Percentiles rank a stretch among this genome's conserved stretches.
phyloP scores from a whole-genome alignment of 306 rosid genomes.

The Rosa chinensis region DNA sequence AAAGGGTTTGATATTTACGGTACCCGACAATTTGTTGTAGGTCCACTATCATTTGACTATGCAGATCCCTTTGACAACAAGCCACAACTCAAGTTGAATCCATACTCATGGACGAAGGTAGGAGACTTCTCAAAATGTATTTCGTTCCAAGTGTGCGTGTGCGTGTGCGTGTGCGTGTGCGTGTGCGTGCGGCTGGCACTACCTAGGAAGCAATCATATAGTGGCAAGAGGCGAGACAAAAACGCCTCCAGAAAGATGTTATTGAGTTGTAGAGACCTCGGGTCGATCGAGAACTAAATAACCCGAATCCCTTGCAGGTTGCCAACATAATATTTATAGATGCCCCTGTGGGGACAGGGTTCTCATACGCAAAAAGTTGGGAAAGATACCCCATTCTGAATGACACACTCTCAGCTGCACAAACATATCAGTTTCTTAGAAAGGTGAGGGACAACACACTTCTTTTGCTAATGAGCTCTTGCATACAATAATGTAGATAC shows the following conservation, averaged over 20 bases:
- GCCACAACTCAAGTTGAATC: slow-evolving; percentile 13
- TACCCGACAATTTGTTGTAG: background rate
- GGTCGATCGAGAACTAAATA: no score
- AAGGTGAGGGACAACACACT: background rate
- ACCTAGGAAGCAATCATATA: no score
- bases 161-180: background rate
- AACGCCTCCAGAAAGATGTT: background rate
- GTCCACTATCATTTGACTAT: background rate
- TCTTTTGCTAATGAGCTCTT: no score
- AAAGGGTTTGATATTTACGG: no score
- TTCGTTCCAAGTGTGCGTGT: background rate
- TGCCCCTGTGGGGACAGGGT: slow-evolving; percentile 20
- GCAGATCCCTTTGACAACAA: background rate
- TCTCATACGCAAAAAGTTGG: slow-evolving; percentile 14
- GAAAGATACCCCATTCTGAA: background rate
- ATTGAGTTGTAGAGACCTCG: no score
- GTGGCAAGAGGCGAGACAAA: no score
- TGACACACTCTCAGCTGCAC: background rate
- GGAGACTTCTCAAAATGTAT: background rate
- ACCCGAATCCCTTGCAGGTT: background rate
- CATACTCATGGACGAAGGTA: slow-evolving; percentile 22
- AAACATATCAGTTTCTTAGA: slow-evolving; percentile 2
- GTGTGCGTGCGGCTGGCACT: no score
- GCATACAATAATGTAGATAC: no score
- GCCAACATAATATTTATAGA: slow-evolving; percentile 25